A percentile compares a stretch with the other conserved stretches of the same genome.
These are phyloP conservation scores for Trichoderma cornu-damae DNA, from an alignment of 2,329 filamentous ascomycete genomes.

Conservation along the genomic window DNA sequence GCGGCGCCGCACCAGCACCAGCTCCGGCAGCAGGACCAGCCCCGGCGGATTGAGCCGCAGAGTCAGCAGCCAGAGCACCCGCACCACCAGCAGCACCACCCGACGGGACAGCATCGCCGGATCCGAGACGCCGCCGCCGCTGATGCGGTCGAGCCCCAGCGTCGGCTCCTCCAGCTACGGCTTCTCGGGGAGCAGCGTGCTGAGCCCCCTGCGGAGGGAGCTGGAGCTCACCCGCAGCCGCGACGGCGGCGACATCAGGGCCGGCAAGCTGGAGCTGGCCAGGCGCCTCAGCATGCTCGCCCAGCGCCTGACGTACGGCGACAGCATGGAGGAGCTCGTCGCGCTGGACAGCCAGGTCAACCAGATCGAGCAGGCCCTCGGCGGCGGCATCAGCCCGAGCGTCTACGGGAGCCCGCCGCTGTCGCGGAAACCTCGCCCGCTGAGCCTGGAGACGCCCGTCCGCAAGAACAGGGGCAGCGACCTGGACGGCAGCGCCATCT, in stretches of 20 bases:
- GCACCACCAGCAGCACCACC: conserved; percentile 17
- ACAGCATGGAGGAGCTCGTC: conserved; percentile 33
- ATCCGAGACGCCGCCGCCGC: conserved; percentile 23
- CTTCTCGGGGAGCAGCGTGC: conserved; percentile 27
- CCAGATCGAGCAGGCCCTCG: conserved; percentile 33
- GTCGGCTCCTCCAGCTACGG: conserved; percentile 31
- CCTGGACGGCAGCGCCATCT: conserved; percentile 27
- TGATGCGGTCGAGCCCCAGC: conserved; percentile 32
- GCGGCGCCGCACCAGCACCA: conserved; percentile 20
- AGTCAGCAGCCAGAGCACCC: conserved; percentile 21
- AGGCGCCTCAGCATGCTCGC: conserved; percentile 37
- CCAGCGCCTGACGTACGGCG: conserved; percentile 34
- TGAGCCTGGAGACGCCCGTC: conserved; percentile 27
- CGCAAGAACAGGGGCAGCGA: conserved; percentile 20
- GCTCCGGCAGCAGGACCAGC: conserved; percentile 18
- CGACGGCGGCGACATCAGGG: conserved; percentile 25
- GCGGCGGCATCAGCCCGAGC: conserved; percentile 3
- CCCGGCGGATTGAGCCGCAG: conserved; percentile 13
- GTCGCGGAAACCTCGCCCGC: conserved; percentile 11
- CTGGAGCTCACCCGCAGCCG: conserved; percentile 22
- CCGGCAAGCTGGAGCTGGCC: conserved; percentile 42
- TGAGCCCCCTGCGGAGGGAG: conserved; percentile 32
- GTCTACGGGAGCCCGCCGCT: conserved; percentile 22
- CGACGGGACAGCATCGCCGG: conserved; percentile 17
- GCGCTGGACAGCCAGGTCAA: conserved; percentile 35